Evolutionary conservation across 768 basidiomycete species (phyloP).

Genomic region (Collybia sordida): DNA sequence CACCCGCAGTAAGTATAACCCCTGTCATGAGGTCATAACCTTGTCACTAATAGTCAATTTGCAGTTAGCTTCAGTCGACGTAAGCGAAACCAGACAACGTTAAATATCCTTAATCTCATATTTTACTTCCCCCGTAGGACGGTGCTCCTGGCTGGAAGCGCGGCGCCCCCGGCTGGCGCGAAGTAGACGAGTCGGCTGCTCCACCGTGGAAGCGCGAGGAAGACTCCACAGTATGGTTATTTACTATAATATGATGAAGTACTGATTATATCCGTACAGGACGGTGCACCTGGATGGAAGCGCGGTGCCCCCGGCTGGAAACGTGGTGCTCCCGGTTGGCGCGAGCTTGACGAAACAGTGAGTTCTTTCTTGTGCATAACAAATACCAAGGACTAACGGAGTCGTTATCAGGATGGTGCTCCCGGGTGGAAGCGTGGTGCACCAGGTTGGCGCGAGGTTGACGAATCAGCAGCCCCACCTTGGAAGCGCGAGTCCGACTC

Average conservation of each 20-base stretch:
- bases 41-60: neutral
- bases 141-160: slow-evolving; percentile 4
- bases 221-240: neutral
- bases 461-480: slow-evolving; percentile 4
- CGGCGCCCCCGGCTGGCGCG: slow-evolving; percentile 3
- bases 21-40: too few relatives aligned
- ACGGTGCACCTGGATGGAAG: neutral
- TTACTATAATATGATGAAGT: too few relatives aligned
- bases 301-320: slow-evolving; percentile 1
- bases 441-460: neutral
- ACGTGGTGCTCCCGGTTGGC: neutral
- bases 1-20: slow-evolving; percentile 11
- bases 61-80: slow-evolving; percentile 6
- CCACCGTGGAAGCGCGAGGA: slow-evolving; percentile 2
- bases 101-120: too few relatives aligned
- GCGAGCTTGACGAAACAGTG: too few relatives aligned
- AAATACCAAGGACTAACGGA: neutral
- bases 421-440: slow-evolving; percentile 3
- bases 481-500: slow-evolving; percentile 6
- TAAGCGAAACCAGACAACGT: neutral
- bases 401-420: neutral
- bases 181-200: neutral
- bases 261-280: too few relatives aligned
- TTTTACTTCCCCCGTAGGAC: too few relatives aligned
- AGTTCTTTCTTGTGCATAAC: neutral